Conservation (phyloP, 2,329 filamentous ascomycete genomes). For the Teratosphaeria viscida region DNA sequence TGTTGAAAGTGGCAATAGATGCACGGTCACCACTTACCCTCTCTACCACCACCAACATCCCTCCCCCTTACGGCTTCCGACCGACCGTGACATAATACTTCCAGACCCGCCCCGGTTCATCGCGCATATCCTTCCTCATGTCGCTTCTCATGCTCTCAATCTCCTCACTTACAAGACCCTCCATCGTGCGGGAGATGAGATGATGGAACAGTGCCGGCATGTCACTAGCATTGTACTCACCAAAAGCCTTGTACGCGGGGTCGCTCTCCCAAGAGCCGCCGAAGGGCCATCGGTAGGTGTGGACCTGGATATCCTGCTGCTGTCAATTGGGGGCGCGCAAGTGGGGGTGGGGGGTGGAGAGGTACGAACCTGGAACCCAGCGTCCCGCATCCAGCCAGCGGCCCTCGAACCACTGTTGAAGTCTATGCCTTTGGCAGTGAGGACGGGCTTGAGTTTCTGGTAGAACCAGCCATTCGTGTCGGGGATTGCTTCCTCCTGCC, state of each 20-base stretch:
- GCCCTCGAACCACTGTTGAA: constrained; percentile 6
- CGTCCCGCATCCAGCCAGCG: constrained; percentile 6
- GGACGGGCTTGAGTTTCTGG: background rate
- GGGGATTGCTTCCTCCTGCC: background rate
- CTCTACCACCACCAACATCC: too few species aligned
- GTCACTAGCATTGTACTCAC: background rate
- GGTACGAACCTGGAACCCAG: constrained; percentile 8
- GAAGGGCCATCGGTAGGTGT: constrained; percentile 9
- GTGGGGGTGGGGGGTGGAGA: background rate
- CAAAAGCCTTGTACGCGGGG: background rate
- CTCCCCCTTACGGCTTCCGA: background rate
- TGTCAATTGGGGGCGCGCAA: background rate
- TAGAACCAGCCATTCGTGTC: background rate
- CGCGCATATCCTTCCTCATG: constrained; percentile 1
- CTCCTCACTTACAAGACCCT: background rate
- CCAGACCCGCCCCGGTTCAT: constrained; percentile 2
- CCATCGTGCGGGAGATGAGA: constrained; percentile 2
- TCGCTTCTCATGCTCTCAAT: background rate
- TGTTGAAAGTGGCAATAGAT: too few species aligned
- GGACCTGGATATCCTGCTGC: constrained; percentile 6
- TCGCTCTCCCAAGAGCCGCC: constrained; percentile 4
- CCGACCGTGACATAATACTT: constrained; percentile 1
- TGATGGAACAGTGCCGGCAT: constrained; percentile 1
- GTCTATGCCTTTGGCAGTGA: constrained; percentile 6
- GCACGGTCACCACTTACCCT: too few species aligned